Evolutionary conservation across 208 protist genomes (phyloP), one percentile per base, ranked within the genome.

Genomic region (Endotrypanum monterogeii): DNA sequence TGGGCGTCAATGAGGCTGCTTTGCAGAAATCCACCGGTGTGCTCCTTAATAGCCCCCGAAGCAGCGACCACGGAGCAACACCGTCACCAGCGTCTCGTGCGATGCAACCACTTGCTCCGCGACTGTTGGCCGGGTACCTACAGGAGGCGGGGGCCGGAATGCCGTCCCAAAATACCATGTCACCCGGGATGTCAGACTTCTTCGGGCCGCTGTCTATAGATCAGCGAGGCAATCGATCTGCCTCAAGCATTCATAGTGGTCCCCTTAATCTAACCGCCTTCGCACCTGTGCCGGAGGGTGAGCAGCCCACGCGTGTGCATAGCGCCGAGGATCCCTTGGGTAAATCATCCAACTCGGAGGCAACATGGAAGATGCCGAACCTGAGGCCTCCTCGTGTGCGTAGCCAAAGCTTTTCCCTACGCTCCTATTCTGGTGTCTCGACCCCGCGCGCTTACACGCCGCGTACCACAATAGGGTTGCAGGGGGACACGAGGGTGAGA

Each of bases 391-490:
- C 51, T 30, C 62, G 69, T 14, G 23, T 71, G 11, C 67, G 73
- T 25, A 72, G 30, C 50, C 46, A 44, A 55, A 77, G 71, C 51
- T 68, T 78, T 63, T 79, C 73, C 35, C 54, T 76, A 44, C 74
- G 56, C 68, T 73, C 78, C 20, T 74, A 74, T 57, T 79, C 78
- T 2, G 66, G 60, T 2, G 71, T 75, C 41, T 81, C 73, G 14
- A 80, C 79, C 23, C 79, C 80, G 30, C 80, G 83, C 51, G 80
- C 79, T n/a, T 81, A 78, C 73, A 80, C 83, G 20, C 71, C 77
- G 30, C 83, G 74, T 32, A 73, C 68, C 32, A 4, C 70, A n/a
- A 74, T 71, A 16, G 57, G 60, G 14, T 67, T 56, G 6, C 41
- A 60, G 46, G 57, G 51, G n/a, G 39, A 32, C 41, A 44, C 58